Conservation (phyloP, 108 stramenopile genomes). For the Nannochloropsis salina region DNA sequence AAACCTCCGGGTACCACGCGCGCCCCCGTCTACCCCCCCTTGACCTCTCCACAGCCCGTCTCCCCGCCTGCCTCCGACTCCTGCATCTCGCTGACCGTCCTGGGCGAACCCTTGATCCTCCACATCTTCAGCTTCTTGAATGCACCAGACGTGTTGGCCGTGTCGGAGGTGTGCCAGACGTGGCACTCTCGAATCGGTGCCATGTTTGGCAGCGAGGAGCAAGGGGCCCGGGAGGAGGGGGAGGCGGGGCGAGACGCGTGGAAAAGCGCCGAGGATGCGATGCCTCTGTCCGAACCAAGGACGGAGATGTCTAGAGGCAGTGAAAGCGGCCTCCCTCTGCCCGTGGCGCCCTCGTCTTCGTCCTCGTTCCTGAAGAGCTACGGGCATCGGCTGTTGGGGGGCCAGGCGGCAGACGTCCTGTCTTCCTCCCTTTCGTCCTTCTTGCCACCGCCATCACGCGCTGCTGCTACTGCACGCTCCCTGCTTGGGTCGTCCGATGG, state of each 20-base stretch:
- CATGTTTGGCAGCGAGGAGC: neutral
- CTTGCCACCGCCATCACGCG: neutral
- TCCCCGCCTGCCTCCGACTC: neutral
- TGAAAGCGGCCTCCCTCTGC: no score
- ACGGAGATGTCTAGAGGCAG: no score
- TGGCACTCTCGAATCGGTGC: neutral
- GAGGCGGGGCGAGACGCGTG: neutral
- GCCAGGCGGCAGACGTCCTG: neutral
- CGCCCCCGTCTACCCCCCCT: neutral
- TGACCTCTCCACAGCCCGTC: neutral
- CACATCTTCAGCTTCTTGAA: slow-evolving; percentile 4
- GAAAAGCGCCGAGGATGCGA: neutral
- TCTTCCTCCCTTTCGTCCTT: neutral
- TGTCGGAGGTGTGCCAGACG: neutral
- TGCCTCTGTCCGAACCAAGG: no score
- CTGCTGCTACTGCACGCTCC: neutral
- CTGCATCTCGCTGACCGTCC: neutral
- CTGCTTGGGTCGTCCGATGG: neutral
- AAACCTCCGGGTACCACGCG: neutral
- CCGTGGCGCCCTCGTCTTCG: neutral
- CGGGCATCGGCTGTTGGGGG: neutral
- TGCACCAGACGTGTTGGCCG: neutral
- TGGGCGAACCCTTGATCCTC: neutral
- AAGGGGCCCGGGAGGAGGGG: neutral
- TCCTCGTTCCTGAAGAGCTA: slow-evolving; percentile 4